Conservation (phyloP, 306 rosid genomes). For the Casuarina cunninghamiana region DNA sequence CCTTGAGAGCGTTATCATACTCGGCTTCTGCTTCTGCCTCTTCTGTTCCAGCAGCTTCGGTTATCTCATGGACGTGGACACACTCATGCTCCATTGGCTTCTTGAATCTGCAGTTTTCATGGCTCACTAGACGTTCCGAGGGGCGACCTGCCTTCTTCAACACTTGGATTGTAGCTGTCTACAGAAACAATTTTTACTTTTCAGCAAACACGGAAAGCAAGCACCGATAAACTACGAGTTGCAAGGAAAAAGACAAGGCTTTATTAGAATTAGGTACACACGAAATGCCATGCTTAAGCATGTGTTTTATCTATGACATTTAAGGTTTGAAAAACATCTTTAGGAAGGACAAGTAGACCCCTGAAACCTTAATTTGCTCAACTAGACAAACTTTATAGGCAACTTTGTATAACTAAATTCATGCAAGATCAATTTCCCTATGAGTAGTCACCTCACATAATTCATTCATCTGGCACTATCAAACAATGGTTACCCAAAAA, state of each 20-base stretch:
- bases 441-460: background rate
- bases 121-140: conserved; percentile 78
- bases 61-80: conserved; percentile 73
- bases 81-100: conserved; percentile 73
- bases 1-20: conserved; percentile 82
- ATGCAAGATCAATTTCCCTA: background rate
- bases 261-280: too few relatives aligned
- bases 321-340: background rate
- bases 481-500: background rate
- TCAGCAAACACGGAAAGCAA: conserved; percentile 28
- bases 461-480: background rate
- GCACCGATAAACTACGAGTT: background rate
- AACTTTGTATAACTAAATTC: background rate
- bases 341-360: background rate
- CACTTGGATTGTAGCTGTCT: conserved; percentile 85
- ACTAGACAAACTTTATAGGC: background rate
- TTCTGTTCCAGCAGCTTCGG: conserved; percentile 83
- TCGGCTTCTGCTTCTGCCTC: conserved; percentile 92
- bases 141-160: conserved; percentile 86
- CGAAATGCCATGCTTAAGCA: too few relatives aligned
- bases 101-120: conserved; percentile 69
- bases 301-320: too few relatives aligned
- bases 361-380: background rate
- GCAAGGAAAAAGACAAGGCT: conserved; percentile 1
- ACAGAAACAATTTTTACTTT: conserved; percentile 24